Percentiles rank a stretch among this genome's conserved stretches.
Evolutionary conservation across 1,284 basidiomycete genomes (phyloP).

Genomic region (Taiwanofungus camphoratus): DNA sequence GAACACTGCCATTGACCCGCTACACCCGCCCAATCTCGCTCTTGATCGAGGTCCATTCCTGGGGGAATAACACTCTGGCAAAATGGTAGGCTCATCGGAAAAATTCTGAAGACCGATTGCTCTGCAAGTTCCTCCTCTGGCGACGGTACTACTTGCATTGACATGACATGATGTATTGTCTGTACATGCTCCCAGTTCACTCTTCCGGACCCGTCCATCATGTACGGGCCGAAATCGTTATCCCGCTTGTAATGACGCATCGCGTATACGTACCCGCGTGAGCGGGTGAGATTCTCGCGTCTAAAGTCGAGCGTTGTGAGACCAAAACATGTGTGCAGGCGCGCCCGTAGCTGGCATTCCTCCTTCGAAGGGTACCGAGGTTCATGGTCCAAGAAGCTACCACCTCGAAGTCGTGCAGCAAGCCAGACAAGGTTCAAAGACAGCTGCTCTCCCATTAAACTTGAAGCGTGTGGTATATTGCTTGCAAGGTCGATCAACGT

Average conservation of each 20-base stretch:
- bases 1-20: constrained; percentile 53
- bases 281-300: constrained; percentile 28
- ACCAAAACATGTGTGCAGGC: constrained; percentile 51
- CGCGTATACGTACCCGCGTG: constrained; percentile 54
- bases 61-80: constrained; percentile 45
- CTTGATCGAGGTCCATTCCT: constrained; percentile 31
- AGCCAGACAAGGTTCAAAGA: constrained; percentile 53
- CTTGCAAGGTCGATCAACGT: constrained; percentile 45
- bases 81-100: constrained; percentile 47
- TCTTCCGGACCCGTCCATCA: constrained; percentile 32
- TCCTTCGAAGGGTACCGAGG: constrained; percentile 23
- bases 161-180: constrained; percentile 51
- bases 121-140: constrained; percentile 29
- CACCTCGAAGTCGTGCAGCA: constrained; percentile 34
- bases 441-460: constrained; percentile 25
- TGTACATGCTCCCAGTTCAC: constrained; percentile 60
- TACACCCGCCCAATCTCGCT: constrained; percentile 59
- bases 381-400: constrained; percentile 39
- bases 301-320: constrained; percentile 39
- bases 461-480: constrained; percentile 33
- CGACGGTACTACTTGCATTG: constrained; percentile 42
- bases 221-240: constrained; percentile 55
- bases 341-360: constrained; percentile 42
- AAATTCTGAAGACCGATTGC: constrained; percentile 28
- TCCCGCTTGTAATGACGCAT: constrained; percentile 46